Percentiles rank a stretch among this genome's conserved stretches.
phyloP scores from a whole-genome alignment of 305 asterid species.

The Solanum chacoense region DNA sequence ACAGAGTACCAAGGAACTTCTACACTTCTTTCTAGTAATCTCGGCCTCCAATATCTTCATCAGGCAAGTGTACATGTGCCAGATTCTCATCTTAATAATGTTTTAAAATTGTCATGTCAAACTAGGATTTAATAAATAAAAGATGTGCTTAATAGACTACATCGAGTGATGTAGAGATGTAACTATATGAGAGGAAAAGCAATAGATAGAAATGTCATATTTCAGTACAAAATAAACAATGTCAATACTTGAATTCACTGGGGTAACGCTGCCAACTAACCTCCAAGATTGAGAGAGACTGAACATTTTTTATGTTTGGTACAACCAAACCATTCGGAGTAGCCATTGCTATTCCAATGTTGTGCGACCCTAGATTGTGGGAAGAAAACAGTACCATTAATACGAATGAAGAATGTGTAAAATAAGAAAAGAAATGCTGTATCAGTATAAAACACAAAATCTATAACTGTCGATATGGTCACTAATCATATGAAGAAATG shows the following conservation, averaged over 20 bases:
- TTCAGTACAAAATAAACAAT: neutral
- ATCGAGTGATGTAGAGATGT: neutral
- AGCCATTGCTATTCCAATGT: conserved; percentile 96
- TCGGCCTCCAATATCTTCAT: neutral
- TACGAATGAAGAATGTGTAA: neutral
- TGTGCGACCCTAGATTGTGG: conserved; percentile 55
- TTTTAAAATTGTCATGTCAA: neutral
- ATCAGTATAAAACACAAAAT: neutral
- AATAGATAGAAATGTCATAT: neutral
- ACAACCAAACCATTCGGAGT: conserved; percentile 90
- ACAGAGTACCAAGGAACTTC: neutral
- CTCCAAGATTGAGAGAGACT: conserved; percentile 74
- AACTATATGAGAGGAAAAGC: neutral
- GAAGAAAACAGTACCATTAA: neutral
- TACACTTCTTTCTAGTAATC: neutral
- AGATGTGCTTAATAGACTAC: neutral
- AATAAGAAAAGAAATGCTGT: neutral
- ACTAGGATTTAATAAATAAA: neutral
- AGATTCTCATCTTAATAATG: neutral
- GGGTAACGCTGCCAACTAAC: conserved; percentile 28
- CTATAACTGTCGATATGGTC: neutral
- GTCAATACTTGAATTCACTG: neutral
- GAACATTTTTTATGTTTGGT: conserved; percentile 88
- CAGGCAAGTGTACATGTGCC: neutral
- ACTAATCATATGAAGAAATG: neutral